phyloP scores from a whole-genome alignment of 106 monocot genomes.

The Ottelia alismoides region DNA sequence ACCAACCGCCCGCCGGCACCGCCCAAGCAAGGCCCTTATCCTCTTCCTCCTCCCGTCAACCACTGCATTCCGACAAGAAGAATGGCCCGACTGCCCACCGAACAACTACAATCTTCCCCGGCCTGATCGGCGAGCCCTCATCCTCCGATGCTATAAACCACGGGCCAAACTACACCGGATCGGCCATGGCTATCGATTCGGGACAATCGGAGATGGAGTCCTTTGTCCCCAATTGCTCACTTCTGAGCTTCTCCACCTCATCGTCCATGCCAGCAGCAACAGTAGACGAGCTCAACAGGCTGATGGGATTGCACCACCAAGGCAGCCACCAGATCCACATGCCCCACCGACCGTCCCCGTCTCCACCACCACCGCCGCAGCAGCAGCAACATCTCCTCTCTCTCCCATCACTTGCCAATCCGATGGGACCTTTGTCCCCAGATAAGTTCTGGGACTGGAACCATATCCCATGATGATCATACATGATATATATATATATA shows the following conservation, averaged over 20 bases:
- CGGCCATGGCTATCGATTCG: no score
- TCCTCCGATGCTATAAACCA: no score
- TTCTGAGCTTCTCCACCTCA: constrained; percentile 5
- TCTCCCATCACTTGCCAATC: background rate
- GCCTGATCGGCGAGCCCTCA: background rate
- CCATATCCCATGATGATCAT: no score
- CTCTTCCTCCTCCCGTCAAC: background rate
- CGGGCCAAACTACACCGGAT: no score
- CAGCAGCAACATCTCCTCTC: background rate
- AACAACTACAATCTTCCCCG: background rate
- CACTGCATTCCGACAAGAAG: constrained; percentile 3
- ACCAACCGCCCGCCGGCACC: constrained; percentile 4
- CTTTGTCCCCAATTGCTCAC: background rate
- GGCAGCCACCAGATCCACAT: background rate
- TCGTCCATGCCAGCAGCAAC: constrained; percentile 11
- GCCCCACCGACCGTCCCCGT: background rate
- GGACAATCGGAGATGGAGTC: no score
- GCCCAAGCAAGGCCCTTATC: constrained; percentile 4
- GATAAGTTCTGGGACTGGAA: background rate
- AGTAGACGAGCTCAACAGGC: constrained; percentile 17
- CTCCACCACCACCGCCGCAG: background rate
- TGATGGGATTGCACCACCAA: constrained; percentile 3
- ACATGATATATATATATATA: no score
- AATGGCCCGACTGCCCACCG: background rate
- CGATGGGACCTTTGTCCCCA: no score